Evolutionary conservation across 352 stramenopile species (phyloP).

Genomic region (Phytophthora rubi): DNA sequence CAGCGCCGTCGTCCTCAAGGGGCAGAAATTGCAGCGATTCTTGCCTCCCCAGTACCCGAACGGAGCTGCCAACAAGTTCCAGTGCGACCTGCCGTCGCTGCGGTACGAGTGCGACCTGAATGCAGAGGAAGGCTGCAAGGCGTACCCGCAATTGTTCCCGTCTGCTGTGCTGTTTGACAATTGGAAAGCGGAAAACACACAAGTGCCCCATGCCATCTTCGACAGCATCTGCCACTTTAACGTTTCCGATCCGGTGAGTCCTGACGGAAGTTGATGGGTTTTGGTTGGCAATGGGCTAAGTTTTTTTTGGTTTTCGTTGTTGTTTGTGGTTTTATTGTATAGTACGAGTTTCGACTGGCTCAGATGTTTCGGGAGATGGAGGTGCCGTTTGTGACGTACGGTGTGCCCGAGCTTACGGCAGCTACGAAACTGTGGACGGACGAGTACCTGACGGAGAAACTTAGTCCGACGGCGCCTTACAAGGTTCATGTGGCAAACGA

Average conservation of each 20-base stretch:
- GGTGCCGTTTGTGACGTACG: slow-evolving; percentile 94
- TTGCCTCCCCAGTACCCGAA: slow-evolving; percentile 54
- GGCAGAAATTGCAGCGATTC: slow-evolving; percentile 32
- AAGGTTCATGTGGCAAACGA: slow-evolving; percentile 77
- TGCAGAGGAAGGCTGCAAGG: slow-evolving; percentile 40
- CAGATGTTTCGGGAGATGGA: slow-evolving; percentile 93
- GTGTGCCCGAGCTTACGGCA: slow-evolving; percentile 85
- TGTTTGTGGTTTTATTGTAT: slow-evolving; percentile 17
- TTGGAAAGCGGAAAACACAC: slow-evolving; percentile 77
- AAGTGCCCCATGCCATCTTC: slow-evolving; percentile 45
- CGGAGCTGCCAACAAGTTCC: slow-evolving; percentile 47
- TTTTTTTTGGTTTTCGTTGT: not conserved
- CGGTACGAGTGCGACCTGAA: slow-evolving; percentile 66
- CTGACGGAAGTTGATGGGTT: not conserved
- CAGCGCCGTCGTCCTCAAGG: slow-evolving; percentile 40
- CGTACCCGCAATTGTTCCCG: slow-evolving; percentile 76
- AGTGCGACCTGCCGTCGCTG: slow-evolving; percentile 63
- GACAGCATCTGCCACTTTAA: slow-evolving; percentile 76
- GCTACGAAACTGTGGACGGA: slow-evolving; percentile 87
- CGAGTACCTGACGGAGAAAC: slow-evolving; percentile 66
- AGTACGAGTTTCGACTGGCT: slow-evolving; percentile 83
- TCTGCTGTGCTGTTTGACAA: slow-evolving; percentile 77
- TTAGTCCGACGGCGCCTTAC: slow-evolving; percentile 46
- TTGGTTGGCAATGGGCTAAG: not conserved
- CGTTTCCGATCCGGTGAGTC: slow-evolving; percentile 54